A percentile compares a stretch with the other conserved stretches of the same genome.
Evolutionary conservation across 2,329 filamentous ascomycete genomes (phyloP).

Genomic region (Nigrograna mackinnonii): DNA sequence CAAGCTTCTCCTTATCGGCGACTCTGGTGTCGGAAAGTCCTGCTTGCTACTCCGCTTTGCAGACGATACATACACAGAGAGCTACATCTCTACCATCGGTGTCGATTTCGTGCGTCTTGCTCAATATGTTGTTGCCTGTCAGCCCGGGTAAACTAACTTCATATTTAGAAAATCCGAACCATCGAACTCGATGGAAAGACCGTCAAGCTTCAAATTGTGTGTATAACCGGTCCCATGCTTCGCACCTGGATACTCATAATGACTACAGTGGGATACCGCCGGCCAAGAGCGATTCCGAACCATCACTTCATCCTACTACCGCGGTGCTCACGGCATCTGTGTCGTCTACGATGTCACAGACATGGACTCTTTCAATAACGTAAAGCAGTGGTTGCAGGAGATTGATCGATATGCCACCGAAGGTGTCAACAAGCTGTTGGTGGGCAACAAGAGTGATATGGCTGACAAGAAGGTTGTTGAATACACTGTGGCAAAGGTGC

Average conservation of each 20-base stretch:
- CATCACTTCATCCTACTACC: slow-evolving; percentile 99
- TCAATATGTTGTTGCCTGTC: slow-evolving; percentile 33
- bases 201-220: slow-evolving; percentile 94
- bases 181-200: slow-evolving; percentile 99
- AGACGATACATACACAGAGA: slow-evolving; percentile 90
- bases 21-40: slow-evolving; percentile 99
- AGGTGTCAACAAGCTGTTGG: slow-evolving; percentile 98
- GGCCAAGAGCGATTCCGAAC: slow-evolving; percentile 99
- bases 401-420: slow-evolving; percentile 99
- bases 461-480: slow-evolving; percentile 99
- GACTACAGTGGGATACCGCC: slow-evolving; percentile 90
- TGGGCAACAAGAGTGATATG: slow-evolving; percentile 99
- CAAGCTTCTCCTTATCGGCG: slow-evolving; percentile 99
- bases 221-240: slow-evolving; percentile 6
- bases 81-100: slow-evolving; percentile 99
- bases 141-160: slow-evolving; percentile 25
- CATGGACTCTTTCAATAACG: slow-evolving; percentile 99
- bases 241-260: slow-evolving; percentile 23
- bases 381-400: slow-evolving; percentile 99
- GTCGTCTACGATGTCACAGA: slow-evolving; percentile 99
- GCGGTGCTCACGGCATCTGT: slow-evolving; percentile 97
- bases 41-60: slow-evolving; percentile 97
- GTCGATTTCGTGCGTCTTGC: slow-evolving; percentile 73
- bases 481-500: slow-evolving; percentile 98
- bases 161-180: slow-evolving; percentile 93